Base-by-base conservation (phyloP, 352 stramenopile species). In the Aphanomyces euteiches region DNA sequence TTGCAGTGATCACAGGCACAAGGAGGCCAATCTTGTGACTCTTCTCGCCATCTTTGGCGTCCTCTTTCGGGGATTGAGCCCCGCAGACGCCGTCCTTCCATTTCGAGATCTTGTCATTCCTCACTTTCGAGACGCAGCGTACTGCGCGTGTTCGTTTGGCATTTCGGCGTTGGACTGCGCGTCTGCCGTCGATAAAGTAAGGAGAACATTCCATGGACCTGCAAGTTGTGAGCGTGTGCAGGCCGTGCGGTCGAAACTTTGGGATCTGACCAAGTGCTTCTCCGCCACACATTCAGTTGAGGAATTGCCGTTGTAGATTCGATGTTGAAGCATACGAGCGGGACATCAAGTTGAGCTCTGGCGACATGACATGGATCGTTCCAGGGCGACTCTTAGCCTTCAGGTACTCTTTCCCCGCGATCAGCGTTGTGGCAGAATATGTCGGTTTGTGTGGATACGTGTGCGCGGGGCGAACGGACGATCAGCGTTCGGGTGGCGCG, bases 311-410 rank as follows among this genome's bases (percentile, higher is more conserved):
- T 19, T 83, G 75, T 73, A 76, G 63, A 38, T 75, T 77, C 43
- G 58, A 78, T 4, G 57, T 97, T 0, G 80, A 88, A 8, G 85
- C 97, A 69, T 99, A 98, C 73, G 94, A 99, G 73, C 80, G 96
- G 59, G 94, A 95, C 70, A 91, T 98, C 70, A 78, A 91, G 73
- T 82, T 98, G 5, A 79, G 97, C 73, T 90, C 98, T 72, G 96
- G 96, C 12, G 96, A 99, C 79, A 79, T 99, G 67, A 99, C 98
- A 77, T 99, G 96, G 96, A 77, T 87, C 37, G 72, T 98, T 3
- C 76, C 96, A 5, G 82, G 85, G 38, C 96, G 97, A 68, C 85
- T 99, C 41, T 66, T 98, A 2, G 96, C 95, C 7, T 99, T 99
- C 77, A 88, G 39, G 59, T 67, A 4, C 28, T n/a, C 28, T 28